phyloP scores from a whole-genome alignment of 495 filamentous ascomycete genomes.

The Parachaetomium inaequale region DNA sequence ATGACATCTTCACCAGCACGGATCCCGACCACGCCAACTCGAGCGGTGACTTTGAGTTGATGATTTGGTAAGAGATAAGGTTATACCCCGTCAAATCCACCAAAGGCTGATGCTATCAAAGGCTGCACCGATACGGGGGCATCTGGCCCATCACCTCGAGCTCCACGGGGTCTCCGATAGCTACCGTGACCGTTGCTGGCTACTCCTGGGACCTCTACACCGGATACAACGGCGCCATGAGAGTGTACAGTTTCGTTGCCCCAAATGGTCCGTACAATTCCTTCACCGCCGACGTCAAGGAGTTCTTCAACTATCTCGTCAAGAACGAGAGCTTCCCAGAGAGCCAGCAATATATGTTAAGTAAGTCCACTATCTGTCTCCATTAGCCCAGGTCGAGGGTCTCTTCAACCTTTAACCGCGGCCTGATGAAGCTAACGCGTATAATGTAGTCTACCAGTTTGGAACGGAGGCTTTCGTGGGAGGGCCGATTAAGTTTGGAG shows the following conservation, averaged over 20 bases:
- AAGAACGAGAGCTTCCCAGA: constrained; percentile 38
- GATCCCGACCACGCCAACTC: constrained; percentile 44
- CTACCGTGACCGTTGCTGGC: constrained; percentile 33
- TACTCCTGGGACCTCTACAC: constrained; percentile 40
- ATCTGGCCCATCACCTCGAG: constrained; percentile 45
- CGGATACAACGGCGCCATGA: constrained; percentile 28
- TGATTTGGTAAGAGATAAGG: constrained; percentile 52
- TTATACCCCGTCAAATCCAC: no score
- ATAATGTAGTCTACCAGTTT: neutral
- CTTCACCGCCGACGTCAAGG: constrained; percentile 41
- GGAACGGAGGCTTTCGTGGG: neutral
- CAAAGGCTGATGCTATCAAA: neutral
- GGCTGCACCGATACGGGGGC: constrained; percentile 40
- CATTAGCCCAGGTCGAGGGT: neutral
- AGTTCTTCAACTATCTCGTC: constrained; percentile 44
- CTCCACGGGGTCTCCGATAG: constrained; percentile 34
- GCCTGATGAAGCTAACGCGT: no score
- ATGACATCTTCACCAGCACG: constrained; percentile 49
- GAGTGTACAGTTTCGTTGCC: constrained; percentile 47
- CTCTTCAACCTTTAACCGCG: no score
- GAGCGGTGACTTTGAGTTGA: constrained; percentile 49
- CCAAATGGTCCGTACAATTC: constrained; percentile 24
- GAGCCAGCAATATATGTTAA: constrained; percentile 43
- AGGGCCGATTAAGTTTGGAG: neutral
- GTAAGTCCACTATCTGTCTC: constrained; percentile 38